These are phyloP conservation scores for Ascosphaera apis DNA, from an alignment of 2,329 filamentous ascomycete species.

Conservation along the genomic window DNA sequence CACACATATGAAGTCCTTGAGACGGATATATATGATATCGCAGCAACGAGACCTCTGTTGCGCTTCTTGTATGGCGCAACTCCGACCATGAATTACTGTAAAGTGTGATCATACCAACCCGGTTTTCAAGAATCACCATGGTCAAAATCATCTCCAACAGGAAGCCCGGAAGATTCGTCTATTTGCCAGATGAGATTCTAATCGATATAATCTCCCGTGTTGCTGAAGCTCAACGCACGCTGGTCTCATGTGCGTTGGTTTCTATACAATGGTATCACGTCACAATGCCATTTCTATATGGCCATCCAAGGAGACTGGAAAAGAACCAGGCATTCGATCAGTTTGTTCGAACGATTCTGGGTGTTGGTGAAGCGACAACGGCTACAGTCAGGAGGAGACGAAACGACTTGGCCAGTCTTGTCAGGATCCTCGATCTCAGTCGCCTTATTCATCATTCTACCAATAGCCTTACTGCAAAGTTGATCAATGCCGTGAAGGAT, in stretches of 20 bases:
- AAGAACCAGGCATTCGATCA: constrained; percentile 23
- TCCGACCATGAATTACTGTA: no score
- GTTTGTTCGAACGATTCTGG: constrained; percentile 32
- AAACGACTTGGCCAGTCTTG: constrained; percentile 25
- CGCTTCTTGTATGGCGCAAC: no score
- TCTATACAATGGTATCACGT: constrained; percentile 34
- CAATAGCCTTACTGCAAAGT: constrained; percentile 32
- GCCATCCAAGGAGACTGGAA: constrained; percentile 27
- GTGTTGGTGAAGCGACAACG: constrained; percentile 23
- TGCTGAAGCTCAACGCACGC: constrained; percentile 16
- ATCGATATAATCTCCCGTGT: no score
- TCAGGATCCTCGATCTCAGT: constrained; percentile 30
- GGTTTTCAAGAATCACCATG: no score
- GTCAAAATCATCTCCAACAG: no score
- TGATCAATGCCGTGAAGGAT: constrained; percentile 30
- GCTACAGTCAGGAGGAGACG: constrained; percentile 17
- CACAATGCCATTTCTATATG: constrained; percentile 29
- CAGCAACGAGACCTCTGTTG: no score
- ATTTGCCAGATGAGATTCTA: no score
- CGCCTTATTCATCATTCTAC: constrained; percentile 34
- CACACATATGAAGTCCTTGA: no score
- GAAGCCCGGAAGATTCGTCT: no score
- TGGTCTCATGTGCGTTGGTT: constrained; percentile 29
- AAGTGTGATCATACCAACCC: no score
- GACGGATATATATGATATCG: no score